Conservation (phyloP, 1,139 yeast genomes). For the Geotrichum armillariae region DNA sequence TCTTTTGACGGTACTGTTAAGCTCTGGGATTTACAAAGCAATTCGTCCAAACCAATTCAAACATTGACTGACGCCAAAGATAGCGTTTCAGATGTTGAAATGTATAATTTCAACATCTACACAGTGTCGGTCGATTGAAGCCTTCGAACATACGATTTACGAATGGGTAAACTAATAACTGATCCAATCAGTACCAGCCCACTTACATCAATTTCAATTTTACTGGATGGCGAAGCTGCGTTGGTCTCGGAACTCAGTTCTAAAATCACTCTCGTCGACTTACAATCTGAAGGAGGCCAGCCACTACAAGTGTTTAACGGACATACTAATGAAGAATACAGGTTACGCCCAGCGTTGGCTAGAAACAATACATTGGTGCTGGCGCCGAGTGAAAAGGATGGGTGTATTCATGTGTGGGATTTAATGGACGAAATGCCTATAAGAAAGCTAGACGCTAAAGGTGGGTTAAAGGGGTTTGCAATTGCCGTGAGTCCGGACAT, state of each 20-base stretch:
- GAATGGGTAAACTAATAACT: slow-evolving; percentile 35
- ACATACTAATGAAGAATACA: slow-evolving; percentile 33
- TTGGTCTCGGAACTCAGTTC: slow-evolving; percentile 36
- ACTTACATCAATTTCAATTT: slow-evolving; percentile 31
- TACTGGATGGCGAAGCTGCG: slow-evolving; percentile 28
- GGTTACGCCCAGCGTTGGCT: slow-evolving; percentile 31
- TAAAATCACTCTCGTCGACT: slow-evolving; percentile 34
- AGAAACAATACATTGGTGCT: slow-evolving; percentile 70
- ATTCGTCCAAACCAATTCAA: slow-evolving; percentile 35
- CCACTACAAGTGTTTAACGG: slow-evolving; percentile 33
- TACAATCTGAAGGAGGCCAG: neutral
- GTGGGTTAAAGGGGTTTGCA: slow-evolving; percentile 6
- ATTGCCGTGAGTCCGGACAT: slow-evolving; percentile 7
- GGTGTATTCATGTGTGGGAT: slow-evolving; percentile 86
- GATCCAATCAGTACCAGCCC: slow-evolving; percentile 31
- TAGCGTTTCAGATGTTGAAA: slow-evolving; percentile 35
- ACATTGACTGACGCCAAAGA: slow-evolving; percentile 39
- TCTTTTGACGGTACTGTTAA: slow-evolving; percentile 40
- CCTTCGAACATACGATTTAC: slow-evolving; percentile 38
- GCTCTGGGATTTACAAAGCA: slow-evolving; percentile 39
- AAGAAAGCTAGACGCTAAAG: neutral
- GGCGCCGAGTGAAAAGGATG: slow-evolving; percentile 80
- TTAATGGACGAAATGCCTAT: slow-evolving; percentile 39
- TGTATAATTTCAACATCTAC: slow-evolving; percentile 30
- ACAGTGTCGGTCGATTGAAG: slow-evolving; percentile 42